Evolutionary conservation across 2,329 filamentous ascomycete species (phyloP).

Genomic region (Paecilomyces sp.): DNA sequence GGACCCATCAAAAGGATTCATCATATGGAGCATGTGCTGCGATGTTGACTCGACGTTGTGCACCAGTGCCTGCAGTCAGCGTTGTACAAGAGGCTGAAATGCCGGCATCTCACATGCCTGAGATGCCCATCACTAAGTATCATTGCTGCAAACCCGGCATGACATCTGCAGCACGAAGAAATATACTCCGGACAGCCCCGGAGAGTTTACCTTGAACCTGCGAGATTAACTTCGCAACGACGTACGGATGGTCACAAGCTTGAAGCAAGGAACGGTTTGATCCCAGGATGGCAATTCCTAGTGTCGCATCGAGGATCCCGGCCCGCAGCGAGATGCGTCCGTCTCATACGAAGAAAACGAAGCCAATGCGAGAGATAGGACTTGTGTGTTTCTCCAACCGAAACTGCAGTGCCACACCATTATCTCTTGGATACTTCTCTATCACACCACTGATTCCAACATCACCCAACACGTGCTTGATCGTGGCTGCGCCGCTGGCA

Average conservation of each 20-base stretch:
- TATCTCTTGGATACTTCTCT: not conserved
- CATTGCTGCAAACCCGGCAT: not conserved
- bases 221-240: not conserved
- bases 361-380: not conserved
- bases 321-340: not conserved
- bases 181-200: not conserved
- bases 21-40: not conserved
- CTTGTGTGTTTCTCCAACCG: not conserved
- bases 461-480: not conserved
- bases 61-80: not conserved
- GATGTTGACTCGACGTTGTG: not conserved
- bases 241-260: not conserved
- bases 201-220: not conserved
- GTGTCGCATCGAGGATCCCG: not conserved
- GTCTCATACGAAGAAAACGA: not conserved
- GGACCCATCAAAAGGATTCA: not conserved
- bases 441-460: not conserved
- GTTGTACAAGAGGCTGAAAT: not conserved
- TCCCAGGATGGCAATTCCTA: not conserved
- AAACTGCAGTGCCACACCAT: not conserved
- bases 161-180: not conserved
- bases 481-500: not conserved
- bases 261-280: not conserved
- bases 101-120: not conserved
- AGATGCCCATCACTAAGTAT: not conserved